Conservation (phyloP, 164 flowering plant species). For the Tetracentron sinense region DNA sequence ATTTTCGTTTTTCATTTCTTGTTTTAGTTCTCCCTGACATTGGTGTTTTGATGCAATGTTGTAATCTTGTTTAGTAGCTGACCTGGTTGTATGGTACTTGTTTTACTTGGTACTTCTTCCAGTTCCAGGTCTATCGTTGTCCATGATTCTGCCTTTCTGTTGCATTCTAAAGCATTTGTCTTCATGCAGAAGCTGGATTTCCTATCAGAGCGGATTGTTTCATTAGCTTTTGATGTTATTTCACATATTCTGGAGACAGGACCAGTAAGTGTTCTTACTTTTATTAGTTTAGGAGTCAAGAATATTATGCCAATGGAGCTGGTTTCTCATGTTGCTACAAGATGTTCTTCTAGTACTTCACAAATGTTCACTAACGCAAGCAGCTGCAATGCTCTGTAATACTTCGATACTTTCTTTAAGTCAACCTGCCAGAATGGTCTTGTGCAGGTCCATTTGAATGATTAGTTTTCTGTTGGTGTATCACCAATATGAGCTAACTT, state of each 20-base stretch:
- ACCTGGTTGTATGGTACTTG: background rate
- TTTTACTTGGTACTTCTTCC: background rate
- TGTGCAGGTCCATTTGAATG: background rate
- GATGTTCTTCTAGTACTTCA: background rate
- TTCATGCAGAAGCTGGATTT: constrained; percentile 60
- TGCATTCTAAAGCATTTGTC: background rate
- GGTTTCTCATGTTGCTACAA: background rate
- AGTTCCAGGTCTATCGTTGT: background rate
- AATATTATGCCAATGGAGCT: background rate
- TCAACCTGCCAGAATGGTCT: background rate
- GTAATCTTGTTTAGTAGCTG: background rate
- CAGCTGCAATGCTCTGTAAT: background rate
- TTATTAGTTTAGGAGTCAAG: constrained; percentile 2
- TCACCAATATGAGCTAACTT: background rate
- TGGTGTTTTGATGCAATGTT: too few relatives aligned
- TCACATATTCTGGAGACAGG: constrained; percentile 76
- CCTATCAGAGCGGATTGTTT: constrained; percentile 57
- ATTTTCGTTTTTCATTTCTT: too few relatives aligned
- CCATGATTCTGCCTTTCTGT: background rate
- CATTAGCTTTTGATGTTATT: constrained; percentile 69
- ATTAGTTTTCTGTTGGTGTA: background rate
- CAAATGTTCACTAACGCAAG: background rate
- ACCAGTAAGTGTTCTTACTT: constrained; percentile 43
- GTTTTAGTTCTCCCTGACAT: too few relatives aligned
- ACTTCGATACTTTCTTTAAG: background rate